Conservation (phyloP, 2,329 filamentous ascomycete genomes). For the Colletotrichum sp. region DNA sequence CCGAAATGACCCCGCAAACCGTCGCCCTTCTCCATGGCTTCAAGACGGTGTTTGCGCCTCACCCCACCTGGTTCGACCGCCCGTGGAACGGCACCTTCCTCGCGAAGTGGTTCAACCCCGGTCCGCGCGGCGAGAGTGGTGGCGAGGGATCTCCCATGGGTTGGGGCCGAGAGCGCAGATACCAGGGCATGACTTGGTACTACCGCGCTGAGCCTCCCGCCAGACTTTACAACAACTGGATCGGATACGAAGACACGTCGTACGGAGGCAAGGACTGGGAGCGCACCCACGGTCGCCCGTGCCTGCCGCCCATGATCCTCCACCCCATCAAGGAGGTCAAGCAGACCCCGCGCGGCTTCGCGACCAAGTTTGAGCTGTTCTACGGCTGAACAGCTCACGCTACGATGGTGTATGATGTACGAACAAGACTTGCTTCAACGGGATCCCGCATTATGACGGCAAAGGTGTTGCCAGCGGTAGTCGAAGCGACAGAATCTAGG, state of each 20-base stretch:
- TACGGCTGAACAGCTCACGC: conserved; percentile 35
- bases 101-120: conserved; percentile 64
- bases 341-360: conserved; percentile 49
- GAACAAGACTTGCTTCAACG: conserved; percentile 10
- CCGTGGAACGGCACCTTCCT: conserved; percentile 65
- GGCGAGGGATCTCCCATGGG: conserved; percentile 61
- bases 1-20: conserved; percentile 80
- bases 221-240: conserved; percentile 66
- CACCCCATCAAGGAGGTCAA: conserved; percentile 65
- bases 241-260: conserved; percentile 61
- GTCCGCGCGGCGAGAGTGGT: conserved; percentile 57
- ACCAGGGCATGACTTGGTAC: conserved; percentile 65
- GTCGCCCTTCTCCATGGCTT: conserved; percentile 77
- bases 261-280: conserved; percentile 63
- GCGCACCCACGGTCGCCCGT: conserved; percentile 56
- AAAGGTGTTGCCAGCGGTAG: background rate
- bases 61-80: conserved; percentile 80
- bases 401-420: conserved; percentile 18
- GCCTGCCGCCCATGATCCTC: conserved; percentile 62
- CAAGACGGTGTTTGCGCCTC: conserved; percentile 78
- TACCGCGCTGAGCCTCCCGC: conserved; percentile 62
- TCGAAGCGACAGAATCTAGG: background rate
- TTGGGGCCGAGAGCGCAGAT: conserved; percentile 62
- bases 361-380: conserved; percentile 39
- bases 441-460: background rate